These are phyloP conservation scores for Xylariaceae sp. DNA, from an alignment of 2,329 filamentous ascomycete species.

Conservation along the genomic window DNA sequence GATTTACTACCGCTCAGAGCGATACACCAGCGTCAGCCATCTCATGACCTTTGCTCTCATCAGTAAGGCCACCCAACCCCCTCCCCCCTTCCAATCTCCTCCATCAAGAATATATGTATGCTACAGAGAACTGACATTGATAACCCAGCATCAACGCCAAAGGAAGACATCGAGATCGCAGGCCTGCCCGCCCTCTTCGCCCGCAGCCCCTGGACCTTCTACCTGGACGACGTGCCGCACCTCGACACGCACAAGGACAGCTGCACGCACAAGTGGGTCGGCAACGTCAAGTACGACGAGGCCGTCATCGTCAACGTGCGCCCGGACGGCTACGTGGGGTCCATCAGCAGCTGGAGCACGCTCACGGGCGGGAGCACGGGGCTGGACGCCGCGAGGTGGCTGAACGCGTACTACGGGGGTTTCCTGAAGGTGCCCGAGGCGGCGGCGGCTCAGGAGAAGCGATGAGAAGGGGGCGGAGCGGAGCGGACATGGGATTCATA, in stretches of 20 bases:
- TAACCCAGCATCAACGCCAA: constrained; percentile 22
- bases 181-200: constrained; percentile 21
- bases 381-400: constrained; percentile 48
- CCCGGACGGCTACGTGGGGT: constrained; percentile 22
- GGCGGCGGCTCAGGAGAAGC: no score
- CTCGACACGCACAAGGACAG: constrained; percentile 20
- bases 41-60: constrained; percentile 67
- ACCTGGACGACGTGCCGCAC: constrained; percentile 23
- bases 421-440: constrained; percentile 39
- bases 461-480: no score
- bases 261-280: constrained; percentile 25
- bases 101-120: no score
- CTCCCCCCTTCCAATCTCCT: not conserved
- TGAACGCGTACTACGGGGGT: constrained; percentile 50
- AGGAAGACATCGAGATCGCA: constrained; percentile 20
- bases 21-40: constrained; percentile 65
- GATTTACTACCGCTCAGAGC: constrained; percentile 60
- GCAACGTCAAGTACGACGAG: constrained; percentile 16
- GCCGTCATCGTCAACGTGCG: constrained; percentile 20
- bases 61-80: constrained; percentile 38
- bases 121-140: no score
- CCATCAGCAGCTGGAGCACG: no score
- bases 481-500: no score
- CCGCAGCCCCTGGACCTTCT: constrained; percentile 23
- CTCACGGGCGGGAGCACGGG: constrained; percentile 15